Evolutionary conservation across 306 rosid genomes (phyloP), one percentile per base, ranked within the genome.

Genomic region (Comarum palustre): DNA sequence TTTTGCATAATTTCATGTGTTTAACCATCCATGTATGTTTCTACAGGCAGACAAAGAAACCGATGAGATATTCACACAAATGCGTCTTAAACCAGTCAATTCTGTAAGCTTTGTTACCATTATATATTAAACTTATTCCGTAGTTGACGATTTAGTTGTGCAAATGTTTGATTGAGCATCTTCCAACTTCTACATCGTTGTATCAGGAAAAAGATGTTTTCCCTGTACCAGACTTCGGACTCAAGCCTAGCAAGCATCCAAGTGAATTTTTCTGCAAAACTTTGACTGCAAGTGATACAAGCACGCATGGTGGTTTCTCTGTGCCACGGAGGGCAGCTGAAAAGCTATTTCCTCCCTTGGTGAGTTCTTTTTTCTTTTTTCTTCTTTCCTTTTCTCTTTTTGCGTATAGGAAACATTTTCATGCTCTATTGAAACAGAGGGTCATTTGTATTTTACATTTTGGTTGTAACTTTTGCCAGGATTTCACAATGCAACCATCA

Each of bases 321-420:
- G 98, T 93, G 71, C 98, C 98, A 2, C 89, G 97, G 47, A 86
- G 98, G 75, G 93, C 98, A 32, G 98, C 98, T 20, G 98, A 93
- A 68, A 93, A 93, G 84, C 97, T 90, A 19, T 93, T 93, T 82
- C 98, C 97, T 69, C 83, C 86, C 0, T 75, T 95, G 90, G 99
- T 91, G 83, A 52, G 83, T 74, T 79, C 1, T 51, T 51, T 24
- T 24, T 10, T 51, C n/a, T 24, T 24, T 10, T 57, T 42, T 55
- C 11, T 50, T 36, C 38, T 60, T 71, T 27, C 43, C 11, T 77
- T 63, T 34, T 46, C 16, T 51, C 22, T 17, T 43, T 36, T 47
- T 22, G 39, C 43, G 5, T 31, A 54, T 69, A 41, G 29, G 51
- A 68, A 46, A 54, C 52, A 39, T 16, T 57, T 45, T 19, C 62